Evolutionary conservation across 2,329 filamentous ascomycete species (phyloP), one percentile per base, ranked within the genome.

Genomic region (Arthroderma sp.): DNA sequence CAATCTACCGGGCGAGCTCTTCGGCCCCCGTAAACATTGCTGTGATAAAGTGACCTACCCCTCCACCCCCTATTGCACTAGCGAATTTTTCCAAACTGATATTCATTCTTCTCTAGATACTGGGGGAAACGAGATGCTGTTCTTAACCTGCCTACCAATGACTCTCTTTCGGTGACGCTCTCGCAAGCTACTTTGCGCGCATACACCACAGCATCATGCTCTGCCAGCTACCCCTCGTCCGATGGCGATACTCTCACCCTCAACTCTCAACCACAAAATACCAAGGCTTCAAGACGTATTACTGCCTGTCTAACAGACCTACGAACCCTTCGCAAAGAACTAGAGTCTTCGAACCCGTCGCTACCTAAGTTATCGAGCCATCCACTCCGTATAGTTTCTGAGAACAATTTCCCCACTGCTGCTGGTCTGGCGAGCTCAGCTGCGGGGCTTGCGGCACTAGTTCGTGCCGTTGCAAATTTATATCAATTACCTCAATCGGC

Each of bases 331-430:
- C 83, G 91, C 50, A 73, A 78, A 43, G 71, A 77, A 27, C 73
- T 96, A 57, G 91, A 98, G 66, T 70, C 72, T 32, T 65, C 73
- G 49, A 72, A 94, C 61, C 55, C 79, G 0, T 79, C 78, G 22
- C 75, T 94, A n/a, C 86, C 89, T 37, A 85, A 84, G 64, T 78
- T 98, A 46, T 84, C 86, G 7, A 61, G 72, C 42, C 72, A 83
- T 57, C 79, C 84, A 31, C 78, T 98, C 49, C 83, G 81, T 55
- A 81, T 98, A 53, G 87, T 95, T 46, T 91, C 85, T 46, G 84
- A 91, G 70, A 98, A 98, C 75, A 98, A 98, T 75, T 98, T 98
- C 74, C 91, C 91, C 51, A 98, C 91, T 2, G 91, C 91, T 28
- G 91, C 91, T 4, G 91, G 91, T 5, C 79, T 98, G 29, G 77